Evolutionary conservation across 495 filamentous ascomycete genomes (phyloP).

Genomic region (Trichoderma erinaceum): DNA sequence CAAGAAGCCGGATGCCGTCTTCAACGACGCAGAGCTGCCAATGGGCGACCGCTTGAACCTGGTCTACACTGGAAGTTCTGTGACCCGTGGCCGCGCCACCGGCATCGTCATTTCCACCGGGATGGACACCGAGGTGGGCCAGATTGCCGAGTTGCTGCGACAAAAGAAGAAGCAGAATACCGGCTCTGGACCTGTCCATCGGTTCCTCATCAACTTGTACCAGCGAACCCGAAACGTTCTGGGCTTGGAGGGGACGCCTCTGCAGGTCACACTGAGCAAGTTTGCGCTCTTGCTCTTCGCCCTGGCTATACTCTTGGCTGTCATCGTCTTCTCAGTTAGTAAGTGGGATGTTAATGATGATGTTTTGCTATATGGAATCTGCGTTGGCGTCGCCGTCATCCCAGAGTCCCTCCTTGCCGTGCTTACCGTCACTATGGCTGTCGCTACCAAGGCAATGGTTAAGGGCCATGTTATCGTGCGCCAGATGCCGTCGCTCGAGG

Average conservation of each 20-base stretch:
- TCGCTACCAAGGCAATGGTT: constrained; percentile 68
- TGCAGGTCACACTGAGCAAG: constrained; percentile 64
- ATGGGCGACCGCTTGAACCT: constrained; percentile 68
- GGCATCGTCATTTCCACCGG: constrained; percentile 67
- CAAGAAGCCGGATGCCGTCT: constrained; percentile 42
- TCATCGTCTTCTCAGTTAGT: constrained; percentile 60
- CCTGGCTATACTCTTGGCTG: constrained; percentile 61
- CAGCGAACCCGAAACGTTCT: constrained; percentile 42
- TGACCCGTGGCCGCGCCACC: constrained; percentile 62
- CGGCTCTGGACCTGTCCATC: constrained; percentile 25
- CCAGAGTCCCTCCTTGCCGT: constrained; percentile 72
- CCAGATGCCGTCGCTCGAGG: constrained; percentile 59
- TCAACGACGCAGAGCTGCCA: constrained; percentile 42
- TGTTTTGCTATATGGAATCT: constrained; percentile 62
- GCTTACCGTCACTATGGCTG: constrained; percentile 69
- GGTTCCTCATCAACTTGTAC: constrained; percentile 30
- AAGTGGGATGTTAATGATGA: constrained; percentile 53
- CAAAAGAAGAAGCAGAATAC: constrained; percentile 27
- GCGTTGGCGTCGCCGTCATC: constrained; percentile 65
- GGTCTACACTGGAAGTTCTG: constrained; percentile 63
- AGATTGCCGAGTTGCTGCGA: constrained; percentile 59
- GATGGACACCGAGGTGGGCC: constrained; percentile 66
- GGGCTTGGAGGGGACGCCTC: constrained; percentile 61
- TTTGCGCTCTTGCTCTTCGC: constrained; percentile 63
- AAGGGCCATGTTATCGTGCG: constrained; percentile 62